phyloP scores from a whole-genome alignment of 257 asterid genomes.

The Nicotiana attenuata region DNA sequence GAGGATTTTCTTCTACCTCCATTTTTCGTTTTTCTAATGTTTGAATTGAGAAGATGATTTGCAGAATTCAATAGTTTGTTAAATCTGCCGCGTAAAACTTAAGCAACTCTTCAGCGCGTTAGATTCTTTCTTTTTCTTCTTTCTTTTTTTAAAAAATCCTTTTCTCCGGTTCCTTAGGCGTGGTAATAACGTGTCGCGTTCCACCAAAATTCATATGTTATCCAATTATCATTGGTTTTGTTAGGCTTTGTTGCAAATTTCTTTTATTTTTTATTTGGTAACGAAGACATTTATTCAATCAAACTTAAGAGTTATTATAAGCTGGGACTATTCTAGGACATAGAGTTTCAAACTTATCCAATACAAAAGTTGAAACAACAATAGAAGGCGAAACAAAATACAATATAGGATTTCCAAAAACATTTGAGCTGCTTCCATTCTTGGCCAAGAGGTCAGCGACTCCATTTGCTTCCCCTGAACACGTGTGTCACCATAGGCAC shows the following conservation, averaged over 20 bases:
- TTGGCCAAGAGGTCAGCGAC: too few relatives aligned
- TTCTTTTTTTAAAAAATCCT: background rate
- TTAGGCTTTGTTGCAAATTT: background rate
- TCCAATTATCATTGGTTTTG: background rate
- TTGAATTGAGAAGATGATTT: background rate
- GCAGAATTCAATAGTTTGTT: conserved; percentile 4
- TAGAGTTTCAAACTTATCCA: too few relatives aligned
- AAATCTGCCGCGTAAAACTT: conserved; percentile 26
- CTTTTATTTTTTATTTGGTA: too few relatives aligned
- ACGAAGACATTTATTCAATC: too few relatives aligned
- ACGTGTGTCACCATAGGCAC: too few relatives aligned
- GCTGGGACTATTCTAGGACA: too few relatives aligned
- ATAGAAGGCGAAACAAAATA: too few relatives aligned
- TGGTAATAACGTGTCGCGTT: conserved; percentile 21
- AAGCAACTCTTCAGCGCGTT: conserved; percentile 21
- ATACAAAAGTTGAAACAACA: too few relatives aligned
- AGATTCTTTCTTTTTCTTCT: background rate
- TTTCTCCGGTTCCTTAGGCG: conserved; percentile 16
- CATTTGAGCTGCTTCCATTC: too few relatives aligned
- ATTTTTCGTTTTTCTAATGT: background rate
- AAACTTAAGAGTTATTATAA: too few relatives aligned
- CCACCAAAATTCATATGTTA: background rate
- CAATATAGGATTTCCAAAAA: too few relatives aligned
- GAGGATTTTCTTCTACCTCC: conserved; percentile 23
- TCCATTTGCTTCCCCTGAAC: too few relatives aligned